phyloP scores from a whole-genome alignment of 208 protist species.

The Trypanosoma congolense region DNA sequence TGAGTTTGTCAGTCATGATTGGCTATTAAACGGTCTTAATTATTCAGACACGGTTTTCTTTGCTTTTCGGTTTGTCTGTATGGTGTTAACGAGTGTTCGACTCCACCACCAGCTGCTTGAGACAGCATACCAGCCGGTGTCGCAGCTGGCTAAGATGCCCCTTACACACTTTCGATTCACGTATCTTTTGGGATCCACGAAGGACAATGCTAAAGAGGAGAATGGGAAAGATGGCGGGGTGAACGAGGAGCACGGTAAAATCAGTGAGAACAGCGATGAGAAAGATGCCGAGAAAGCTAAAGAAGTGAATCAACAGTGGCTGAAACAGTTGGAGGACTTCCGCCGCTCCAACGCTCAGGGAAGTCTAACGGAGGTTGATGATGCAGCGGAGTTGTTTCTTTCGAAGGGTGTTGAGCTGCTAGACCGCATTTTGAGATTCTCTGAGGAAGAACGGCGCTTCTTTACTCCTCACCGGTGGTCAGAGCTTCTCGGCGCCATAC shows the following conservation, averaged over 20 bases:
- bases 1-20: constrained; percentile 34
- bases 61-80: constrained; percentile 44
- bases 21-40: constrained; percentile 60
- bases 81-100: constrained; percentile 33
- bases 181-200: constrained; percentile 35
- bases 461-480: constrained; percentile 34
- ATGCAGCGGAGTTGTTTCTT: constrained; percentile 35
- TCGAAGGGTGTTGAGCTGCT: constrained; percentile 25
- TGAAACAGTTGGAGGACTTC: constrained; percentile 5
- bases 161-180: constrained; percentile 52
- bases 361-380: constrained; percentile 10
- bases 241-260: no score
- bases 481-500: constrained; percentile 56
- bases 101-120: constrained; percentile 23
- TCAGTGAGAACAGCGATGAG: background rate
- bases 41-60: constrained; percentile 69
- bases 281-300: constrained; percentile 19
- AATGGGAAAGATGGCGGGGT: background rate
- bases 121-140: constrained; percentile 34
- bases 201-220: constrained; percentile 8
- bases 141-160: constrained; percentile 46
- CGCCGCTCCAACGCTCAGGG: constrained; percentile 12
- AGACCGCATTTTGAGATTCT: constrained; percentile 29
- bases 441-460: constrained; percentile 27
- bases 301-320: constrained; percentile 13